Evolutionary conservation across 176 grass and related monocot species (phyloP).

Genomic region (Carex littledalei): DNA sequence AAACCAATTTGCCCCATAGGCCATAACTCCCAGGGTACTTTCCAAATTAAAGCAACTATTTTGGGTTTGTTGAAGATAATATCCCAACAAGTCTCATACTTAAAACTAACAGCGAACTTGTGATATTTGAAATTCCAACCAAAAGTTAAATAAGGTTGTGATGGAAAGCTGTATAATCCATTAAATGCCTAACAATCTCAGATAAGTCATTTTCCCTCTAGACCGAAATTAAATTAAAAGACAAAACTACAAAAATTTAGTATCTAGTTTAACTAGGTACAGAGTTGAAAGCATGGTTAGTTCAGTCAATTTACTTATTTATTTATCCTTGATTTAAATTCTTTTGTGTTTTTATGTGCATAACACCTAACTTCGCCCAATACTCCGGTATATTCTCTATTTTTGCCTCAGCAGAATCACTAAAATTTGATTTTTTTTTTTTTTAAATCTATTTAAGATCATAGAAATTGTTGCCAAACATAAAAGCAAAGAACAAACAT

Average conservation of each 20-base stretch:
- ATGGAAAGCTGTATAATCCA: slow-evolving; percentile 6
- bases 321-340: background rate
- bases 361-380: background rate
- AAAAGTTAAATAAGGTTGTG: background rate
- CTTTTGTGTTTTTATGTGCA: background rate
- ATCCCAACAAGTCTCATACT: background rate
- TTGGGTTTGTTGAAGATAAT: background rate
- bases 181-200: background rate
- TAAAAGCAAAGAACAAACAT: background rate
- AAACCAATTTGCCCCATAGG: too few relatives aligned
- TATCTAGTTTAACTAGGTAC: background rate
- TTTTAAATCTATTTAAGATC: background rate
- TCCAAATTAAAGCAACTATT: background rate
- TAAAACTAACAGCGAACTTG: background rate
- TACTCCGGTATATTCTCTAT: background rate
- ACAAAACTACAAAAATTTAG: background rate
- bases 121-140: background rate
- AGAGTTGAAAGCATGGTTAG: background rate
- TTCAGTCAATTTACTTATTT: background rate
- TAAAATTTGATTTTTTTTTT: background rate
- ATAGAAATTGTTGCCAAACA: background rate
- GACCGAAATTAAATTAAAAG: background rate
- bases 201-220: background rate
- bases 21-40: background rate
- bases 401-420: background rate